Evolutionary conservation across 306 rosid species (phyloP).

Genomic region (Potentilla sterilis): DNA sequence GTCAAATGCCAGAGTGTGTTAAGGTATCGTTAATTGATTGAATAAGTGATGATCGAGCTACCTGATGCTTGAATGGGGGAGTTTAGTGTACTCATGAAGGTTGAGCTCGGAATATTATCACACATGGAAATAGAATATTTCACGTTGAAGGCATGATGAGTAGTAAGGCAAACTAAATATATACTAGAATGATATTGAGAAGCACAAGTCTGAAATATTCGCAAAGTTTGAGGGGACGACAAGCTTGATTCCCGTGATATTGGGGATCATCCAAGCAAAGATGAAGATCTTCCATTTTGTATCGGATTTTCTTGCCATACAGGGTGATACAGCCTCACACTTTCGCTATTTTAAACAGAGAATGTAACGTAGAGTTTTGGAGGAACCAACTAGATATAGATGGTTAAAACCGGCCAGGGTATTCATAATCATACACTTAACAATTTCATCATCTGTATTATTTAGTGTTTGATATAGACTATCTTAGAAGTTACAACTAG

Average conservation of each 20-base stretch:
- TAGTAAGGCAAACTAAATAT: slow-evolving; percentile 2
- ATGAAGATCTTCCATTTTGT: not conserved
- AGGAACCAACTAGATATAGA: not conserved
- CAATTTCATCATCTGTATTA: too few relatives aligned
- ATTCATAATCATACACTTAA: not conserved
- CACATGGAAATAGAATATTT: slow-evolving; percentile 6
- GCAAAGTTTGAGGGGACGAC: not conserved
- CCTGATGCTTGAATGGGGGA: not conserved
- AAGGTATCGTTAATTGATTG: not conserved
- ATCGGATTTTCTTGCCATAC: not conserved
- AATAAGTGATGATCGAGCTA: not conserved
- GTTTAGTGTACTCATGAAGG: not conserved
- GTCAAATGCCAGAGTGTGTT: slow-evolving; percentile 7
- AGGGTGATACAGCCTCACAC: too few relatives aligned
- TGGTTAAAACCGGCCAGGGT: not conserved
- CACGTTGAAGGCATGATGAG: slow-evolving; percentile 20
- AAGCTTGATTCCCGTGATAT: slow-evolving; percentile 10
- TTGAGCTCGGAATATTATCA: not conserved
- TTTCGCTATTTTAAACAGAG: too few relatives aligned
- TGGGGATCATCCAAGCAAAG: not conserved
- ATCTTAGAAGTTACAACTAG: not conserved
- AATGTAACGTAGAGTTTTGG: not conserved
- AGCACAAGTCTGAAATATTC: slow-evolving; percentile 24
- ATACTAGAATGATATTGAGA: slow-evolving; percentile 4
- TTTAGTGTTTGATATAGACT: not conserved